A percentile compares a stretch with the other conserved stretches of the same genome.
Evolutionary conservation across 768 basidiomycete species (phyloP).

Genomic region (Leccinum obscurum): DNA sequence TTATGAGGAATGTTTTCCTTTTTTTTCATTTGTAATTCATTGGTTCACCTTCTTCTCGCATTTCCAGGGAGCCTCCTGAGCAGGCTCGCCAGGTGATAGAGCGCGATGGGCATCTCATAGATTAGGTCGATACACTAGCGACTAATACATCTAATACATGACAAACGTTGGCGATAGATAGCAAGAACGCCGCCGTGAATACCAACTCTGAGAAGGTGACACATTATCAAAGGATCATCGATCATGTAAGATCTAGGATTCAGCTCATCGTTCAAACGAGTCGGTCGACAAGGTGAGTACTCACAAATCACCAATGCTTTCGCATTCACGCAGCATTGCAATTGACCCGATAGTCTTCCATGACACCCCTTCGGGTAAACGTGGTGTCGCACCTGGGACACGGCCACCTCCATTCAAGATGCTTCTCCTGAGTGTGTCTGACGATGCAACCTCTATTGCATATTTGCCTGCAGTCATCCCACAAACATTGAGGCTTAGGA

Average conservation of each 20-base stretch:
- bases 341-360: conserved; percentile 13
- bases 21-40: neutral
- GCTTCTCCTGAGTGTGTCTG: conserved; percentile 26
- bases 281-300: neutral
- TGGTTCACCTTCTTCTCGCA: neutral
- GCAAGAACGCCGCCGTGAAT: neutral
- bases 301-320: conserved; percentile 1
- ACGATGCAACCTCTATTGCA: conserved; percentile 15
- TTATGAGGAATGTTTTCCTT: neutral
- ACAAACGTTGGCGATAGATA: neutral
- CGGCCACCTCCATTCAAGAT: conserved; percentile 24
- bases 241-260: neutral
- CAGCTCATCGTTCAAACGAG: neutral
- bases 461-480: conserved; percentile 15
- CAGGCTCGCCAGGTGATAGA: neutral
- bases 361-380: conserved; percentile 22
- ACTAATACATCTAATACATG: neutral
- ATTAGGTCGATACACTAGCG: neutral
- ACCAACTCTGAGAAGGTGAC: neutral
- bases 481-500: conserved; percentile 11
- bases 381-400: conserved; percentile 16
- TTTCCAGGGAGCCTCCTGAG: neutral
- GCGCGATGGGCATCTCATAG: neutral
- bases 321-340: conserved; percentile 8
- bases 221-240: neutral